Base-by-base conservation (phyloP, 805 yeast genomes). In the Schizosaccharomyces osmophilus region DNA sequence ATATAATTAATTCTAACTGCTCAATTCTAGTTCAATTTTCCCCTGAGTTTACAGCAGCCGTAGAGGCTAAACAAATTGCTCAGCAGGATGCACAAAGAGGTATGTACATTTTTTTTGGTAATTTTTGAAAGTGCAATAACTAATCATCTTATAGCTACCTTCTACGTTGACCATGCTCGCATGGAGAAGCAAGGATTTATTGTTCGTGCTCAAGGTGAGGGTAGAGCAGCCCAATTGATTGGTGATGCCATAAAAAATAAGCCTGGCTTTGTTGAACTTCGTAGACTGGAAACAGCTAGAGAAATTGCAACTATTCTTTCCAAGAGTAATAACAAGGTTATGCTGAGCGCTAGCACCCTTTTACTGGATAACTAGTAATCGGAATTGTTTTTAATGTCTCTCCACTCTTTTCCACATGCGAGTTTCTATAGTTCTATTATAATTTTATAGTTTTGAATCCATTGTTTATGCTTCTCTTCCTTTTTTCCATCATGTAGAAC, bases 241-340 rank as follows among this genome's bases (percentile, higher is more conserved):
- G 98, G 98, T 81, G 98, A 93, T 66, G 97, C 98, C 62, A 90
- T 93, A 73, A 93, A 90, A 77, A 93, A 90, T 74, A 85, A 94
- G 29, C 85, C 80, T 73, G 98, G 90, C 72, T 93, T 93, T 72
- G 95, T 93, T 60, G 98, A 93, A 73, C 80, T 93, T 74, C 93
- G 90, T 77, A 84, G 97, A 74, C 80, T 93, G 71, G 97, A 90
- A 71, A 93, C 97, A 57, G 97, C 98, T 22, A 82, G 89, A 69
- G 98, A 93, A 69, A 93, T 93, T 72, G 97, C 97, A 19, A 77
- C 74, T 41, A 87, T 90, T 51, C 75, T 93, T 69, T 80, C 95
- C 43, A 77, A 76, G 67, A 87, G 96, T 63, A 96, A 97, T 68
- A 93, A 93, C 81, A 82, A 81, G 72, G 87, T 93, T 68, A 78